These are phyloP conservation scores for Acer yangbiense DNA, from an alignment of 345 rosid species.

Conservation along the genomic window DNA sequence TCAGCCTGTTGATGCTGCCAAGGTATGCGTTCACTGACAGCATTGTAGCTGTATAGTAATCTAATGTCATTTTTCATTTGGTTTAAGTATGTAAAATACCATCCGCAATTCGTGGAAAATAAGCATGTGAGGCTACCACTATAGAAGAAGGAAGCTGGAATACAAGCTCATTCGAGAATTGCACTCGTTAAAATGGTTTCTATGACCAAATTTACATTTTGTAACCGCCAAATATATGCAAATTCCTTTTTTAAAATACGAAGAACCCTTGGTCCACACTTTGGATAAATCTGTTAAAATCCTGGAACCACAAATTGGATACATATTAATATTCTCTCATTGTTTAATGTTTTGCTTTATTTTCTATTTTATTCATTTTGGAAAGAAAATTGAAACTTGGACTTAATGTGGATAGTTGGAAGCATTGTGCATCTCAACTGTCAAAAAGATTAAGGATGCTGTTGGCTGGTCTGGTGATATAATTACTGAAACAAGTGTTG, in stretches of 20 bases:
- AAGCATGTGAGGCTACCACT: background rate
- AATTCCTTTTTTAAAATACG: background rate
- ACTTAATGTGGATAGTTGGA: conserved; percentile 49
- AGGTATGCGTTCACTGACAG: conserved; percentile 41
- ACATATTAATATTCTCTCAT: background rate
- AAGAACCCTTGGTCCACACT: background rate
- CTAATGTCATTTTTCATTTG: background rate
- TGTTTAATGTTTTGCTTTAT: background rate
- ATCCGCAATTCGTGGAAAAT: background rate
- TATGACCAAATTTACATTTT: background rate
- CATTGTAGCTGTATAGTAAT: background rate
- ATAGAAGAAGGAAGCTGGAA: background rate
- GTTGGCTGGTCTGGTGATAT: conserved; percentile 63
- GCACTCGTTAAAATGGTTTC: background rate
- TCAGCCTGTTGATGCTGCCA: conserved; percentile 44
- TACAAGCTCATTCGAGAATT: background rate
- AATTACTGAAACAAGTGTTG: conserved; percentile 38
- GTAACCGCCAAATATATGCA: background rate
- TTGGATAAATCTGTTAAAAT: background rate
- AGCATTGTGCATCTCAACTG: conserved; percentile 39
- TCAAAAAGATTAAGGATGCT: conserved; percentile 67
- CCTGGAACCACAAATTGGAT: background rate
- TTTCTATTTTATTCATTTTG: background rate
- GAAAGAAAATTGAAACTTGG: conserved; percentile 13
- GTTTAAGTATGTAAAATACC: background rate